Percentiles rank a stretch among this genome's conserved stretches.
phyloP scores from a whole-genome alignment of 495 filamentous ascomycete species.

The Beverwykella pulmonaria region DNA sequence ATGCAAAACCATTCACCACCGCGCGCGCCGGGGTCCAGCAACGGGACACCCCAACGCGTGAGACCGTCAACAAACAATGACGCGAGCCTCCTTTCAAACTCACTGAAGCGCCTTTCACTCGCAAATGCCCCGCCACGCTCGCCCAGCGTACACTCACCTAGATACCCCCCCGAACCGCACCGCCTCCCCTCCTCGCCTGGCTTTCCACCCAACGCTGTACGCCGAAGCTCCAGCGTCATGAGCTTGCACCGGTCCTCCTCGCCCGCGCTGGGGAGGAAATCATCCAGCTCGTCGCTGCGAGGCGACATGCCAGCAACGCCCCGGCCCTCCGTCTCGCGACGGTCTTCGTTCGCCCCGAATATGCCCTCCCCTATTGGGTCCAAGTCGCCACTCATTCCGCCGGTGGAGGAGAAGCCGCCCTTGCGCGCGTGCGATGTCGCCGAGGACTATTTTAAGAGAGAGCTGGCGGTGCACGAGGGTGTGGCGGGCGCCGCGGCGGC shows the following conservation, averaged over 20 bases:
- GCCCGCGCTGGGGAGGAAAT: slow-evolving; percentile 50
- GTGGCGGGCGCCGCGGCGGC: slow-evolving; percentile 53
- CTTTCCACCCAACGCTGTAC: slow-evolving; percentile 41
- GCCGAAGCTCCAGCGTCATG: slow-evolving; percentile 54
- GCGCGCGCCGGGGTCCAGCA: background rate
- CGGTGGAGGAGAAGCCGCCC: slow-evolving; percentile 48
- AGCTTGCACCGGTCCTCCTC: slow-evolving; percentile 46
- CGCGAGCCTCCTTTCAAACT: slow-evolving; percentile 44
- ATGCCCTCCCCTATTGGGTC: slow-evolving; percentile 43
- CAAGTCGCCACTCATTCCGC: slow-evolving; percentile 45
- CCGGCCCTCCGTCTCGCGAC: slow-evolving; percentile 48
- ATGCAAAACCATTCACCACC: slow-evolving; percentile 20
- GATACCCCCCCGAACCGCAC: slow-evolving; percentile 15
- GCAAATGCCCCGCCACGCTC: slow-evolving; percentile 52
- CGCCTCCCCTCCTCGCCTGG: slow-evolving; percentile 41
- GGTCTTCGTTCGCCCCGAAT: slow-evolving; percentile 55
- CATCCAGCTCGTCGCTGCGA: slow-evolving; percentile 59
- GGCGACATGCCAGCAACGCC: slow-evolving; percentile 47
- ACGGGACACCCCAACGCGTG: background rate
- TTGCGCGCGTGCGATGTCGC: slow-evolving; percentile 71
- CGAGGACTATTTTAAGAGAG: slow-evolving; percentile 66
- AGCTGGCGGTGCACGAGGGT: slow-evolving; percentile 65
- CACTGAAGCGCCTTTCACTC: slow-evolving; percentile 54
- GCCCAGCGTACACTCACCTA: slow-evolving; percentile 39
- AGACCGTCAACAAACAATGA: slow-evolving; percentile 40